Base-by-base conservation (phyloP, 257 asterid species). In the Apocynum venetum region DNA sequence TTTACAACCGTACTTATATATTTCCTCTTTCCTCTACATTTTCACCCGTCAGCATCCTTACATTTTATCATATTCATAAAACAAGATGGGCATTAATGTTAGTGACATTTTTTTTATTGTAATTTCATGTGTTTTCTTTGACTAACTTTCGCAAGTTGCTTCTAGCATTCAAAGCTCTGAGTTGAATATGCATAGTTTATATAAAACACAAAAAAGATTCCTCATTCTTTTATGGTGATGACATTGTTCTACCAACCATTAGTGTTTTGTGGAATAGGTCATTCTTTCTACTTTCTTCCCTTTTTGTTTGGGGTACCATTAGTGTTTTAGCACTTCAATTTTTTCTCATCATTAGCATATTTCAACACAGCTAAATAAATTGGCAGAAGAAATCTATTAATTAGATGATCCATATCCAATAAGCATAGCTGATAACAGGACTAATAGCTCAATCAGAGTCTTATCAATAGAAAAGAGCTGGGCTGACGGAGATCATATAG, bases 1-100 rank as follows among this genome's bases (percentile, higher is more conserved):
- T 13, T 15, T 49, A 38, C 79, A 35, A 38, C 72, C 64, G 66
- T 76, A 65, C 79, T 76, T 76, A 65, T 63, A 76, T 48, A 38
- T 40, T 10, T 52, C 35, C 52, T 12, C 63, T 25, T 25, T 46
- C 71, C 13, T 25, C 31, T 25, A 43, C 20, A 10, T 20, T 14
- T 41, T 55, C 68, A 41, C 3, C 57, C 80, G 31, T 25, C 31
- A 48, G 46, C 40, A 46, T 44, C 10, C 53, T 43, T 8, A 36
- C 5, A 64, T 9, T 49, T 48, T 57, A 77, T 15, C 60, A 19
- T 8, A 25, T 3, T 25, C 44, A 13, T 9, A 1, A 20, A 4
- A 9, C 19, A 31, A 35, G 43, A 63, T 0, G 44, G 44, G 68
- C 15, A 35, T 63, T 5, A 35, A 12, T 49, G 40, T 61, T 48